Evolutionary conservation across 164 flowering plant genomes (phyloP), one percentile per base, ranked within the genome.

Genomic region (Dillenia suffruticosa): DNA sequence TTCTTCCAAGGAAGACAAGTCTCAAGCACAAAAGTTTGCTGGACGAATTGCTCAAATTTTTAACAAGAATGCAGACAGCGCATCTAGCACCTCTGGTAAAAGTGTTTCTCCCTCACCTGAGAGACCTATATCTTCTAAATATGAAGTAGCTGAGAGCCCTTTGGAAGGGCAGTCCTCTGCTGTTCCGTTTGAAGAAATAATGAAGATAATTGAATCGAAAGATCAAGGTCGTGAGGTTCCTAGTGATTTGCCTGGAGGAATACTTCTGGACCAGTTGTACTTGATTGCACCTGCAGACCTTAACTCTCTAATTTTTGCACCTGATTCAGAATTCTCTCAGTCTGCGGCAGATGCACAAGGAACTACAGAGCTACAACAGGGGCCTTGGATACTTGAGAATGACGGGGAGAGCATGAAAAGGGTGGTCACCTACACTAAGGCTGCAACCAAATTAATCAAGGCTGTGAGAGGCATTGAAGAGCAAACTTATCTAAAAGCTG

Each of bases 401-500:
- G 82, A 70, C 24, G 84, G 76, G 47, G 84, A 76, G 46, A 83
- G 24, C 63, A 75, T 86, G 49, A 87, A 81, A 77, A 81, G 98
- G 76, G 77, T 75, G 40, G 68, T 84, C 57, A 77, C 82, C 58
- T 94, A 79, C 59, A 57, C 79, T 44, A 91, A 85, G 68, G 88
- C 93, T 58, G 73, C 98, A 40, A 71, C 82, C 50, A 89, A 72
- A 72, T 57, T 94, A 66, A 63, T 86, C 49, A 90, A 83, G 74
- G 94, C 98, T 59, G 82, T 81, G 54, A 94, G 82, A 81, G 90
- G 82, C 45, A 79, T 76, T n/a, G 98, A 94, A 78, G 97, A 90
- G 62, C 97, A 90, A 40, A 74, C 72, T 15, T 94, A 94, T 66
- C 44, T 89, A 55, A 89, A 84, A 76, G 98, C 95, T 56, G 90